Conservation (phyloP, 768 basidiomycete genomes). For the Lactarius vividus region DNA sequence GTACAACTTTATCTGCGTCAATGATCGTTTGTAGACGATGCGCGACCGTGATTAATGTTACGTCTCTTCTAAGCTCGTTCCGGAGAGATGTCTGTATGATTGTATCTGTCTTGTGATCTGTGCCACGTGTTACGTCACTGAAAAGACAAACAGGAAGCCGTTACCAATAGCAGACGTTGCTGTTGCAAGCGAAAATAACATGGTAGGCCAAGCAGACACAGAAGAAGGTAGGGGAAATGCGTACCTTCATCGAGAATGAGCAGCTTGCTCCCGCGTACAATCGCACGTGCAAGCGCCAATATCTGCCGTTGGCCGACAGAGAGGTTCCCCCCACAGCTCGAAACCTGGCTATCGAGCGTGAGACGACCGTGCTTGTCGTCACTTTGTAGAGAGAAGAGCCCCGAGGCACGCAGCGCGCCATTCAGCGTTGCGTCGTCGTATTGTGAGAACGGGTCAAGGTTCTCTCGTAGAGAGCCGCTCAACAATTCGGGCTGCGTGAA, state of each 20-base stretch:
- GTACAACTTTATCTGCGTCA: conserved; percentile 58
- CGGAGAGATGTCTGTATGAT: conserved; percentile 57
- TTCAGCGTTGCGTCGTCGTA: conserved; percentile 53
- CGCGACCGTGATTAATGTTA: conserved; percentile 56
- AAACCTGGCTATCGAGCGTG: conserved; percentile 45
- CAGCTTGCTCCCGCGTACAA: conserved; percentile 55
- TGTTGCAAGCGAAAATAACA: conserved; percentile 23
- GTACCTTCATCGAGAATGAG: conserved; percentile 56
- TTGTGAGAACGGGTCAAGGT: conserved; percentile 57
- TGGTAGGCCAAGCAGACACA: too few relatives aligned
- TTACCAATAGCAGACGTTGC: conserved; percentile 48
- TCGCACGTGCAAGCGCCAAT: conserved; percentile 57
- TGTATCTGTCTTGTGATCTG: conserved; percentile 56
- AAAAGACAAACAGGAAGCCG: background rate
- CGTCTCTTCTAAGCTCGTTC: conserved; percentile 40
- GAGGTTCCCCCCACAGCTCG: conserved; percentile 45
- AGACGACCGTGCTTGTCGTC: conserved; percentile 39
- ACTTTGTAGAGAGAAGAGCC: conserved; percentile 42
- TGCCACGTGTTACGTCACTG: background rate
- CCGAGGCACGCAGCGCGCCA: conserved; percentile 47
- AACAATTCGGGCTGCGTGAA: conserved; percentile 46
- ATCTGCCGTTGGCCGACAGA: conserved; percentile 60
- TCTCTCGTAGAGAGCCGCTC: conserved; percentile 54
- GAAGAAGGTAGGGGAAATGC: background rate
- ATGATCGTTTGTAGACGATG: conserved; percentile 60